Percentiles rank a stretch among this genome's conserved stretches.
Evolutionary conservation across 768 basidiomycete species (phyloP).

Genomic region (Lactifluus pinguis): DNA sequence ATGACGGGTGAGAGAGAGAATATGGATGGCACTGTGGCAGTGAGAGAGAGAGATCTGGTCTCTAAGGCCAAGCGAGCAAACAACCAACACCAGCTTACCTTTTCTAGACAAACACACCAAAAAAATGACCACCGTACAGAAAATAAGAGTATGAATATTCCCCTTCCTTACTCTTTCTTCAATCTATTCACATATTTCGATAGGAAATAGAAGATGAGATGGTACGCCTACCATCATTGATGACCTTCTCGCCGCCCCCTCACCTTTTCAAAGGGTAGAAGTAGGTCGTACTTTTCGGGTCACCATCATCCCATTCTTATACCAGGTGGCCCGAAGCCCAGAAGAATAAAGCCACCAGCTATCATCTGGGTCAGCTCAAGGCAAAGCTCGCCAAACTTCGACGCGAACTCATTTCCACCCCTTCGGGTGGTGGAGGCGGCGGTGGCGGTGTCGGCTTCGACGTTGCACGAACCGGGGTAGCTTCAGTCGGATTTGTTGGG

Average conservation of each 20-base stretch:
- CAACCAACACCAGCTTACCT: background rate
- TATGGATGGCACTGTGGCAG: background rate
- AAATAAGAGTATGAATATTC: conserved; percentile 56
- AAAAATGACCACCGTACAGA: conserved; percentile 80
- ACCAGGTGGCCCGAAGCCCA: conserved; percentile 48
- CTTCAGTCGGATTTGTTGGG: conserved; percentile 88
- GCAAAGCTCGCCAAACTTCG: conserved; percentile 97
- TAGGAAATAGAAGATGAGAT: conserved; percentile 97
- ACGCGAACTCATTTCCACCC: conserved; percentile 81
- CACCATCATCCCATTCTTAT: conserved; percentile 12
- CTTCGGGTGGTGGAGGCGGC: conserved; percentile 72
- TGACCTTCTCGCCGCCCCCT: conserved; percentile 9
- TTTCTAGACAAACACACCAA: background rate
- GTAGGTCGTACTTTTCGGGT: conserved; percentile 34
- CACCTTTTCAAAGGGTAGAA: conserved; percentile 56
- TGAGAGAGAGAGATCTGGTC: background rate
- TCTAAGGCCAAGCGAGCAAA: background rate
- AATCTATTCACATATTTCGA: conserved; percentile 5
- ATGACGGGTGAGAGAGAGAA: conserved; percentile 13
- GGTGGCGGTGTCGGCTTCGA: conserved; percentile 92
- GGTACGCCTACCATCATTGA: conserved; percentile 40
- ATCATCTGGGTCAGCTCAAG: conserved; percentile 93
- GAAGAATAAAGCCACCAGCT: conserved; percentile 94
- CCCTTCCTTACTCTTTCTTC: conserved; percentile 17
- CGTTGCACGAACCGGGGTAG: conserved; percentile 95